Evolutionary conservation across 805 yeast genomes (phyloP).

Genomic region (Wickerhamia fluorescens): DNA sequence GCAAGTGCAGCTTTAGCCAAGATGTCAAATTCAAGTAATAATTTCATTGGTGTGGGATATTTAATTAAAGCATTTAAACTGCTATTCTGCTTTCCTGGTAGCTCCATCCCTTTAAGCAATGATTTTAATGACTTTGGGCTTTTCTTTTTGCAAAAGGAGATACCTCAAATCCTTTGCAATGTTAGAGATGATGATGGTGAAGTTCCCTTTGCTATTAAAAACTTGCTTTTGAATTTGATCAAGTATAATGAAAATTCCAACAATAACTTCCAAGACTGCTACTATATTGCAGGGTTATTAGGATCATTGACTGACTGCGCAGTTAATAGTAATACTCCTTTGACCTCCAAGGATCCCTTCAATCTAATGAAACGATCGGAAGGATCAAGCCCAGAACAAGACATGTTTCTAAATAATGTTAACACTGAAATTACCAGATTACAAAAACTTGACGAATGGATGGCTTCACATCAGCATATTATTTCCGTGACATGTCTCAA

Average conservation of each 20-base stretch:
- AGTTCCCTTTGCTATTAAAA: constrained; percentile 52
- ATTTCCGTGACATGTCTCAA: constrained; percentile 51
- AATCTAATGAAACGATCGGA: constrained; percentile 1
- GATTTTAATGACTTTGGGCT: constrained; percentile 67
- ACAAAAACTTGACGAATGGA: constrained; percentile 78
- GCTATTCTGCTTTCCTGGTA: constrained; percentile 63
- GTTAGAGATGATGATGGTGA: constrained; percentile 57
- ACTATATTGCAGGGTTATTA: constrained; percentile 55
- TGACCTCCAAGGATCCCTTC: constrained; percentile 6
- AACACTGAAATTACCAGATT: constrained; percentile 66
- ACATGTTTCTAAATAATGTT: constrained; percentile 20
- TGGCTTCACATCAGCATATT: constrained; percentile 60
- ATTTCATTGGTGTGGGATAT: constrained; percentile 69
- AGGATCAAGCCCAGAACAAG: constrained; percentile 4
- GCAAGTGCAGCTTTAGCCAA: constrained; percentile 76
- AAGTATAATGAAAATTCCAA: constrained; percentile 81
- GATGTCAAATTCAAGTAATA: constrained; percentile 53
- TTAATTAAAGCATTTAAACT: constrained; percentile 61
- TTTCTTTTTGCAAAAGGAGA: constrained; percentile 63
- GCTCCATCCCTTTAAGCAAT: constrained; percentile 66
- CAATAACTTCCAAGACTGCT: constrained; percentile 69
- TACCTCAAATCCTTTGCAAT: constrained; percentile 54
- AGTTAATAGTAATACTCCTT: constrained; percentile 11
- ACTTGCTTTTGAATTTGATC: constrained; percentile 61
- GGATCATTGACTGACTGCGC: constrained; percentile 39